Base-by-base conservation (phyloP, 2,329 filamentous ascomycete species). In the Fusarium citri region DNA sequence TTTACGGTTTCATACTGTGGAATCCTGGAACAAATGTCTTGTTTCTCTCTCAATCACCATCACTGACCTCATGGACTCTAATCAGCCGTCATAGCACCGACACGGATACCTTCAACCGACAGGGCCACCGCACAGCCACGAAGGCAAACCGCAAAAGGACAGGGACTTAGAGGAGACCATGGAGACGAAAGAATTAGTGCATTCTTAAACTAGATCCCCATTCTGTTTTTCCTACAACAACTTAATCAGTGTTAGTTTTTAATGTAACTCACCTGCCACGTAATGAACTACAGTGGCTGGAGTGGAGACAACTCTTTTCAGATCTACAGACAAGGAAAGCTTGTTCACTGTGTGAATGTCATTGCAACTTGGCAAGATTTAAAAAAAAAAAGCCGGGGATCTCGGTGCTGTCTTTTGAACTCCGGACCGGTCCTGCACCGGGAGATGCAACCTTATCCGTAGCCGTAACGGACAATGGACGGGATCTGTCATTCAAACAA, bases 321-420 rank as follows among this genome's bases (percentile, higher is more conserved):
- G 67, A 71, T 70, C 67, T 68, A 68, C 67, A 40, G 22, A 54
- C 54, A 59, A 68, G 46, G 47, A 42, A 53, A 23, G 42, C 40
- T 37, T 26, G n/a, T 26, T 59, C 63, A 64, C 67, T 64, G 67
- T 70, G 63, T 56, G 46, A 69, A 64, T 53, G 40, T 59, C 22
- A 26, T 30, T 31, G 42, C 18, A 40, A 63, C 70, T 37, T n/a
- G 34, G 34, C 34, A 37, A 37, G 18, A 12, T n/a, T 18, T 14
- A 15, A 40, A 40, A 14, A 15, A 25, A 40, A 18, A n/a, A 15
- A 46, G 43, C 63, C 58, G 54, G 53, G 20, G 28, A 56, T 50
- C 54, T 70, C 68, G 68, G 68, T 8, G 26, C 42, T 53, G 68
- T 66, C 55, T 71, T 71, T 45, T 71, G 16, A 61, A 66, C 64